A percentile compares a stretch with the other conserved stretches of the same genome.
Conservation (phyloP, 495 filamentous ascomycete genomes). For the Cercophora newfieldiana region DNA sequence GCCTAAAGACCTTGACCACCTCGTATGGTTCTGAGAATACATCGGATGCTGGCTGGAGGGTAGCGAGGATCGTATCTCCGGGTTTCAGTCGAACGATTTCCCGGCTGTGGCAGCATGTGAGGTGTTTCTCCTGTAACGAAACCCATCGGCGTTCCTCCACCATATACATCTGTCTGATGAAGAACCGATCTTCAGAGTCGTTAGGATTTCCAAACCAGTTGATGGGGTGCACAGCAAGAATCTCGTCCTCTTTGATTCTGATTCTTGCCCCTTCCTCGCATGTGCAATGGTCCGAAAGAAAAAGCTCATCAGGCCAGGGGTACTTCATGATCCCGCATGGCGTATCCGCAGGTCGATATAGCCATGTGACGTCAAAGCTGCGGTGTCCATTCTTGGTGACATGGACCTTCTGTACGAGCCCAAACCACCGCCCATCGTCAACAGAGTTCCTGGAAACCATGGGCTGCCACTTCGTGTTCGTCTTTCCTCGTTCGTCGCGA, state of each 20-base stretch:
- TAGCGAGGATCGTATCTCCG: constrained; percentile 59
- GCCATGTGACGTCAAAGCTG: constrained; percentile 65
- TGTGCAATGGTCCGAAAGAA: constrained; percentile 75
- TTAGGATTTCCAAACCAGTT: constrained; percentile 54
- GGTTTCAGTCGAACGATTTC: constrained; percentile 32
- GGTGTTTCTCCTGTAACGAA: constrained; percentile 51
- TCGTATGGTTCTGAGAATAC: constrained; percentile 55
- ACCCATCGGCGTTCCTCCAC: constrained; percentile 50
- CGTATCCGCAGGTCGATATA: constrained; percentile 69
- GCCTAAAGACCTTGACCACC: constrained; percentile 45
- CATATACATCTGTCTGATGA: constrained; percentile 67
- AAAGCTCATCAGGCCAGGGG: constrained; percentile 68
- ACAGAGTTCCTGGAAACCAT: constrained; percentile 36
- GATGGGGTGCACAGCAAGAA: constrained; percentile 55
- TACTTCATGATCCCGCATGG: constrained; percentile 63
- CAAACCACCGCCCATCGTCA: constrained; percentile 59
- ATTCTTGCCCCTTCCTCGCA: constrained; percentile 47
- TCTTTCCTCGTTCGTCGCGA: constrained; percentile 33
- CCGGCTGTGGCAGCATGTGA: constrained; percentile 37
- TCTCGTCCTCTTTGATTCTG: constrained; percentile 50
- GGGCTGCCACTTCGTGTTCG: constrained; percentile 58
- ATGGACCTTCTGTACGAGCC: constrained; percentile 60
- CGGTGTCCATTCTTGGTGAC: constrained; percentile 32
- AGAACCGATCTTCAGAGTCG: constrained; percentile 49
- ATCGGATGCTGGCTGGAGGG: constrained; percentile 15